phyloP scores from a whole-genome alignment of 768 basidiomycete species.

The Suillus variegatus region DNA sequence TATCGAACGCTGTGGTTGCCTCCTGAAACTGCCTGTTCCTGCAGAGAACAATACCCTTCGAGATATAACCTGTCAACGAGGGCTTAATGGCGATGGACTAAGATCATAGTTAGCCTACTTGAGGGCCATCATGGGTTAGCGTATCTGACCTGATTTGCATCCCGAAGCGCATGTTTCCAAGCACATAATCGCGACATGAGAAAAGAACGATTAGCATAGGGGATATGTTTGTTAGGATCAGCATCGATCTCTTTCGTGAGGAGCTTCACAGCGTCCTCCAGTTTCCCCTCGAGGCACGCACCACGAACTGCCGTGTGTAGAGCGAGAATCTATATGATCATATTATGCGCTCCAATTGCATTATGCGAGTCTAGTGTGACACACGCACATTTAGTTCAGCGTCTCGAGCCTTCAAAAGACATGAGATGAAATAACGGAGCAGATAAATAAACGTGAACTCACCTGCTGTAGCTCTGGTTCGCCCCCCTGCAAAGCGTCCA shows the following conservation, averaged over 20 bases:
- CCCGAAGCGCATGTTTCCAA: background rate
- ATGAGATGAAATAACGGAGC: background rate
- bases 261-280: background rate
- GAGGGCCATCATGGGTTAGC: background rate
- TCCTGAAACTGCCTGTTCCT: background rate
- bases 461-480: background rate
- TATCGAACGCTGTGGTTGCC: background rate
- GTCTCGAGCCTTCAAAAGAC: background rate
- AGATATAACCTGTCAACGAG: background rate
- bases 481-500: background rate
- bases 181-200: background rate
- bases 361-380: no score
- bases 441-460: background rate
- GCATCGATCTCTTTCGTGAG: background rate
- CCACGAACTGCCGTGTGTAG: background rate
- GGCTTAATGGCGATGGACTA: background rate
- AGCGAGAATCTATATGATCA: background rate
- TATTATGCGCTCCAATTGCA: background rate
- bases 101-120: background rate
- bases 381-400: background rate
- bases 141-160: background rate
- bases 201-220: background rate
- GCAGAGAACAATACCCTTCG: background rate
- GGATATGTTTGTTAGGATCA: background rate
- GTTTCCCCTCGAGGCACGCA: background rate